Conservation (phyloP, 495 filamentous ascomycete species). For the Podospora australis region DNA sequence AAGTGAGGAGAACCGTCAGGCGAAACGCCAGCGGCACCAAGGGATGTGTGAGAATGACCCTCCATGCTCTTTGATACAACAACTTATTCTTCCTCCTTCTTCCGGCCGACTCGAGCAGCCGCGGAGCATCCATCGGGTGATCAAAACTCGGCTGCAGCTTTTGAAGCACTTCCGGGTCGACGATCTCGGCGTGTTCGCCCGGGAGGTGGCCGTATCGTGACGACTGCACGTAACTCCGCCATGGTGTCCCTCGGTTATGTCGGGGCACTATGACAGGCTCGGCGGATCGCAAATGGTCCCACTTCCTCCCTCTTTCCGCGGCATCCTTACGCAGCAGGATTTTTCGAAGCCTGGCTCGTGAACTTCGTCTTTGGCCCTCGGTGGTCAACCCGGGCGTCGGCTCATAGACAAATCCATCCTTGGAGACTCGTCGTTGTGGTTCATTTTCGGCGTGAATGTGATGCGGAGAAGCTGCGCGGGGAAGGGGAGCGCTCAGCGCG, state of each 20-base stretch:
- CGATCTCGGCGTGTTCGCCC: slow-evolving; percentile 37
- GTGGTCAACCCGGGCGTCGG: slow-evolving; percentile 20
- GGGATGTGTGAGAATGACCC: slow-evolving; percentile 64
- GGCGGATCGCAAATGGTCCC: slow-evolving; percentile 50
- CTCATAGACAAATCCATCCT: slow-evolving; percentile 49
- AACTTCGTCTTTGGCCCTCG: slow-evolving; percentile 17
- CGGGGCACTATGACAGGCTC: slow-evolving; percentile 51
- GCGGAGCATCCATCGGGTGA: slow-evolving; percentile 21
- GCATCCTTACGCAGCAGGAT: slow-evolving; percentile 28
- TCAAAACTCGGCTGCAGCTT: slow-evolving; percentile 47
- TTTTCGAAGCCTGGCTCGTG: slow-evolving; percentile 18
- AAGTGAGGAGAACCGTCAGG: slow-evolving; percentile 74
- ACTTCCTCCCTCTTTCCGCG: slow-evolving; percentile 42
- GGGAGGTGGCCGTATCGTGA: slow-evolving; percentile 43
- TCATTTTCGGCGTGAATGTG: slow-evolving; percentile 51
- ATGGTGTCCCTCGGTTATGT: slow-evolving; percentile 33
- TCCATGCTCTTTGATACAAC: slow-evolving; percentile 39
- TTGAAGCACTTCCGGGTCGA: slow-evolving; percentile 37
- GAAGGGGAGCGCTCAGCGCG: slow-evolving; percentile 32
- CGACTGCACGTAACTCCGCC: slow-evolving; percentile 43
- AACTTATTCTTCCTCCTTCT: slow-evolving; percentile 16
- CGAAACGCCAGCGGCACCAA: slow-evolving; percentile 82
- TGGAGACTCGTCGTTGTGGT: slow-evolving; percentile 41
- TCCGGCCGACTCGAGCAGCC: slow-evolving; percentile 10
- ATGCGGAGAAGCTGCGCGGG: slow-evolving; percentile 49